Evolutionary conservation across 2,329 filamentous ascomycete genomes (phyloP), one percentile per base, ranked within the genome.

Genomic region (Penicillium sp.): DNA sequence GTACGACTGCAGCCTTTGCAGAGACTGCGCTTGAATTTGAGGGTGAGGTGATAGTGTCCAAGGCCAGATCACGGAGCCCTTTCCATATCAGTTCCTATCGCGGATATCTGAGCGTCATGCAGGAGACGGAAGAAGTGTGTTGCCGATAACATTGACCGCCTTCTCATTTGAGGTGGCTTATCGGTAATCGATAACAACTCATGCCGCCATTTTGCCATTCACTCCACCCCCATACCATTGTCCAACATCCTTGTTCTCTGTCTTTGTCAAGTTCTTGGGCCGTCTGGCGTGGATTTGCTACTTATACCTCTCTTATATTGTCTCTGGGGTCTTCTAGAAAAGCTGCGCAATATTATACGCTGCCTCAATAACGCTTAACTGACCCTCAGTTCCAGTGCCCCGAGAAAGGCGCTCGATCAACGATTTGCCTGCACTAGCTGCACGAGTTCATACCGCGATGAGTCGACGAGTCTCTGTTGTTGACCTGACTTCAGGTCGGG

Each of bases 81-180:
- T 62, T 58, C 57, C 52, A 59, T 62, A 66, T 65, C 61, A 60
- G 47, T 58, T 37, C 60, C 64, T 68, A 68, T 68, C 65, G 61
- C 63, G 54, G 18, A 54, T 61, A 64, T 65, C 60, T 57, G 46
- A 50, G 62, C 65, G 66, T 68, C 64, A 68, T 67, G 54, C 39
- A 58, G 60, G 22, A 24, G 3, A 18, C 59, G 66, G 61, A 62
- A 53, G 36, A 68, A 55, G 14, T 11, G 35, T 54, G 24, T 11
- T 10, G 39, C 62, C 36, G 50, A 49, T 19, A 14, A 0, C 4
- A 7, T 5, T 19, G 36, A 64, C 63, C 62, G 60, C 64, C 62
- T 65, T 44, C 60, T 19, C 4, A 2, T 53, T 43, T 36, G 0
- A 27, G 19, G 9, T 14, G 14, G 4, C 59, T 62, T 62, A 62